phyloP scores from a whole-genome alignment of 2,329 filamentous ascomycete genomes.

The Fusarium hostae region DNA sequence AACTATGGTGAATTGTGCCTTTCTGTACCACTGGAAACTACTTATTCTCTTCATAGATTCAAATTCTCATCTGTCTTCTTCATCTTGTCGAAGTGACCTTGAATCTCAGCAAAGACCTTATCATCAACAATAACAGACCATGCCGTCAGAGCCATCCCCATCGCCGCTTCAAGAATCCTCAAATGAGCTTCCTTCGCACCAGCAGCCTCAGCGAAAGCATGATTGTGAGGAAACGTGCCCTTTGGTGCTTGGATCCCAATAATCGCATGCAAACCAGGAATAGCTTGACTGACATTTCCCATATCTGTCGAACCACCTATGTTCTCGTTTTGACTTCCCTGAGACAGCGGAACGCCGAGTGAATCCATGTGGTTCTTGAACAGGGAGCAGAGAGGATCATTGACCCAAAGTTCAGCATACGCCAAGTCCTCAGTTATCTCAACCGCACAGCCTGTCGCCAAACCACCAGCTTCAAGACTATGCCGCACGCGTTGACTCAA shows the following conservation, averaged over 20 bases:
- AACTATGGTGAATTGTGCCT: accelerated
- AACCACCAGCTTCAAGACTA: not conserved
- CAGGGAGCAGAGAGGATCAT: not conserved
- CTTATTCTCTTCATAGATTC: too few relatives aligned
- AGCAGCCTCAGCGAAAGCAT: not conserved
- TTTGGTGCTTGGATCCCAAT: accelerated
- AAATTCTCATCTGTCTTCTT: not conserved
- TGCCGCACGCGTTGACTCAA: not conserved
- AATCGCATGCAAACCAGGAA: not conserved
- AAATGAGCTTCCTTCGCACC: not conserved
- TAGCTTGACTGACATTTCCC: not conserved
- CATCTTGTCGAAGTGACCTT: not conserved
- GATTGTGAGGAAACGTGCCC: not conserved
- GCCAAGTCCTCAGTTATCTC: not conserved
- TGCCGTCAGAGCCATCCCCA: not conserved
- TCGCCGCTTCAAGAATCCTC: not conserved
- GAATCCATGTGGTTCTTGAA: not conserved
- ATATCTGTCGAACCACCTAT: not conserved
- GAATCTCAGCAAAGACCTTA: not conserved
- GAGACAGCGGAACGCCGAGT: not conserved
- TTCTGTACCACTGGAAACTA: not conserved
- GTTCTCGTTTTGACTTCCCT: not conserved
- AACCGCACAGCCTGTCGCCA: not conserved
- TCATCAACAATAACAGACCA: not conserved
- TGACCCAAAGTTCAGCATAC: not conserved